Conservation (phyloP, 148 eudicot species). For the Agrostemma githago region DNA sequence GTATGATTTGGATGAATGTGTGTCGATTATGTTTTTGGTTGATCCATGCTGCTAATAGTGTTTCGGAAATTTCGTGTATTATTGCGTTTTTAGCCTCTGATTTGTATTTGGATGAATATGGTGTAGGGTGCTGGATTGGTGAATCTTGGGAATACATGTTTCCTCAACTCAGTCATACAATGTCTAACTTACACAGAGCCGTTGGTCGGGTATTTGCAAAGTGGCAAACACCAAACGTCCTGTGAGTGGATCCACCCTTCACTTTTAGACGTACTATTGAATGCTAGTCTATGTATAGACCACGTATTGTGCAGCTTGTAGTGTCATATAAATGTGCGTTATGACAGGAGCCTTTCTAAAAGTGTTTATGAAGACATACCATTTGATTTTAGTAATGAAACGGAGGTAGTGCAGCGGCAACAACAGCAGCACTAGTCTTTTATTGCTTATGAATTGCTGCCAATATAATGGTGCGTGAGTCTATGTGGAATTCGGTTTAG, state of each 20-base stretch:
- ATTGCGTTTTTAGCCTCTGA: background rate
- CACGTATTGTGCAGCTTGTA: background rate
- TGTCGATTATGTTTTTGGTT: background rate
- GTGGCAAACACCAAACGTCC: slow-evolving; percentile 80
- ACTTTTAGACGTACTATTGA: background rate
- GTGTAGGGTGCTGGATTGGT: slow-evolving; percentile 85
- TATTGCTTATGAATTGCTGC: background rate
- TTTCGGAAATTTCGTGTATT: background rate
- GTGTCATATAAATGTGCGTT: background rate
- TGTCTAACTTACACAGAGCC: slow-evolving; percentile 96
- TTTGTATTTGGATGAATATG: slow-evolving; percentile 12
- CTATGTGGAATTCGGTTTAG: background rate
- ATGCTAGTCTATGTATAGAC: background rate
- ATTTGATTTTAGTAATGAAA: background rate
- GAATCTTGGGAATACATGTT: slow-evolving; percentile 94
- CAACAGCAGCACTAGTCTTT: background rate
- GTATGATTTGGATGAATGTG: background rate
- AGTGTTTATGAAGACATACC: background rate
- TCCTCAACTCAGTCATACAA: slow-evolving; percentile 80
- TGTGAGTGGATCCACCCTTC: slow-evolving; percentile 45
- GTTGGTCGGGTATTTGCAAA: slow-evolving; percentile 78
- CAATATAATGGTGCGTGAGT: background rate
- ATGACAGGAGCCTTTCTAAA: background rate
- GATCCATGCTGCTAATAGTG: background rate
- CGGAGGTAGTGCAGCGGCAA: background rate